Base-by-base conservation (phyloP, 2,329 filamentous ascomycete genomes). In the Grosmannia clavigera region DNA sequence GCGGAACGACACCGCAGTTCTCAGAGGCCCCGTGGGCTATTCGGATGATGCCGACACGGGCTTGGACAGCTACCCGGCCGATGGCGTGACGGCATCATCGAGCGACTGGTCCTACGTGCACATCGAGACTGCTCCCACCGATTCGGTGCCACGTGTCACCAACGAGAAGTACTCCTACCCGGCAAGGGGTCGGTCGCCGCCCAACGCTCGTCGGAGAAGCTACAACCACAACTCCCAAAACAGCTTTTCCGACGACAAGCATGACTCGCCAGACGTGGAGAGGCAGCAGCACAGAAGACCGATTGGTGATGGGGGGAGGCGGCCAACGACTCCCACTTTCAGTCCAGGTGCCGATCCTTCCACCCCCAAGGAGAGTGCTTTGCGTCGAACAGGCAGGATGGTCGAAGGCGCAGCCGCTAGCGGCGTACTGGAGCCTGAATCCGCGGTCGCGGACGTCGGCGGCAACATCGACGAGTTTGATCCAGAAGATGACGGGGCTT, bases 151-250 rank as follows among this genome's bases (percentile, higher is more conserved):
- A 56, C 71, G 64, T 55, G 68, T 68, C 62, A 68, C 71, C 3
- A 71, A 77, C 22, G 76, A 79, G 38, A 69, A 73, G 1, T 75
- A 58, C 64, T 73, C 76, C 65, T 78, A 76, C 64, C 76, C 77
- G 6, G 73, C 72, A 12, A 72, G 80, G 53, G 80, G 80, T 6
- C 75, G 80, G 35, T 83, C 80, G 29, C 80, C 80, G 1, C 78
- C 80, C 0, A 81, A 78, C 50, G 77, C 77, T 14, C 67, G 76
- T 43, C 76, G 77, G 25, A 78, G 25, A 25, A 22, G 31, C 33
- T 6, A 27, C 11, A 9, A 22, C 22, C 12, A 16, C 22, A 56
- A 43, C 40, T 19, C 27, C 2, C 6, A 57, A 6, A n/a, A 50
- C 22, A 56, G 38, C 10, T 40, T 7, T 29, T 27, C 14, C 22